Base-by-base conservation (phyloP, 164 flowering plant genomes). In the Macadamia tetraphylla region DNA sequence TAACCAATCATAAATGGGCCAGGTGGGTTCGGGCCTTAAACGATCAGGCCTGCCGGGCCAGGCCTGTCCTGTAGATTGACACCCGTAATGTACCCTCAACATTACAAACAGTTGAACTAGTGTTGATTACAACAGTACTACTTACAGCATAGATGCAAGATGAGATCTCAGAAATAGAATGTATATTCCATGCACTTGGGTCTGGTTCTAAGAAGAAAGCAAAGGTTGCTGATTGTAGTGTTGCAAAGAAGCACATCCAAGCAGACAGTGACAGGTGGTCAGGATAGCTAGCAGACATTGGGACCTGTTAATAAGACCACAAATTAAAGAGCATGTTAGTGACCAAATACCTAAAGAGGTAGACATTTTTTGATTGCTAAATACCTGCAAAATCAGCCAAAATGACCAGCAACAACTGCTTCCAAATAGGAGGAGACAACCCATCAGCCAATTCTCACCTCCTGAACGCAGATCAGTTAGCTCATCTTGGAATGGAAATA, bases 351-450 rank as follows among this genome's bases (percentile, higher is more conserved):
- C 17, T 31, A 1, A 42, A 18, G 6, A 65, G 55, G 15, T 13
- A 2, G 43, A 3, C 44, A 23, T 55, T 58, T 11, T 46, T 60
- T 12, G 32, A 49, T 40, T 9, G 0, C 1, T 1, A 44, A 29
- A 42, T 81, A 86, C 91, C 92, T 86, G 91, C 76, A 88, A 67
- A 65, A 84, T 81, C 9, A 88, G 80, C 96, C 92, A 86, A 68
- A 75, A 0, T 12, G 92, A 84, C 91, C 91, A 85, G 76, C 82
- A 84, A 73, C 75, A 74, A 64, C 64, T 30, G 73, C 87, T 81
- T 65, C 52, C 83, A 65, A 86, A 78, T 66, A 90, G 83, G 17
- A 79, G 67, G 35, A 81, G 63, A 67, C 87, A 81, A 43, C 96
- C 96, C 56, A 82, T 62, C 64, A 82, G 18, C 90, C 90, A 84